These are phyloP conservation scores for Podospora anserina DNA, from an alignment of 495 filamentous ascomycete genomes.

Conservation along the genomic window DNA sequence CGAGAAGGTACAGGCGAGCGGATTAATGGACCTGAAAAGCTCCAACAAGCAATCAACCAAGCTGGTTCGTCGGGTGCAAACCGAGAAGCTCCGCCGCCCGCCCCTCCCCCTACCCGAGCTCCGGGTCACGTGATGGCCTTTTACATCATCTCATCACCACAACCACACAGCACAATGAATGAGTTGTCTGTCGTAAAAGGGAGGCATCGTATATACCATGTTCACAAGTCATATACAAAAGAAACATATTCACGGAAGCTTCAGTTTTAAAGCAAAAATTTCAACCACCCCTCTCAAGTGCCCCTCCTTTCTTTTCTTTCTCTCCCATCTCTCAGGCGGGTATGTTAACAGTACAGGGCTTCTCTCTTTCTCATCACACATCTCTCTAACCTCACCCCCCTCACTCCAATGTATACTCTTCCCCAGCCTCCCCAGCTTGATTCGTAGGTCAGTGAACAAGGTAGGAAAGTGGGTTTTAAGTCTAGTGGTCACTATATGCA, in stretches of 20 bases:
- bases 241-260: slow-evolving; percentile 1
- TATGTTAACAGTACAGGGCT: not conserved
- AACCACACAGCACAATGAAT: not conserved
- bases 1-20: slow-evolving; percentile 5
- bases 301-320: not conserved
- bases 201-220: not conserved
- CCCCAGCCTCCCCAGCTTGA: not conserved
- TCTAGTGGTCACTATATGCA: slow-evolving; percentile 52
- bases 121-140: slow-evolving; percentile 29
- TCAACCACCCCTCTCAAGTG: not conserved
- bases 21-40: slow-evolving; percentile 27
- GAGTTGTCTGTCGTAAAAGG: not conserved
- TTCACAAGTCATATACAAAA: slow-evolving; percentile 1
- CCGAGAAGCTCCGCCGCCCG: slow-evolving; percentile 31
- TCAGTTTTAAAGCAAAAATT: not conserved
- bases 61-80: slow-evolving; percentile 15
- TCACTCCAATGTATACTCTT: not conserved
- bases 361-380: slow-evolving; percentile 1
- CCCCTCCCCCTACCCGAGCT: slow-evolving; percentile 13
- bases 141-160: not conserved
- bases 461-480: slow-evolving; percentile 29
- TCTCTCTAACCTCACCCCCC: not conserved
- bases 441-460: slow-evolving; percentile 14
- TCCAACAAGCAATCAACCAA: slow-evolving; percentile 14
- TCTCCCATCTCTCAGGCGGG: not conserved